phyloP scores from a whole-genome alignment of 176 grass and related monocot genomes.

The Raddia guianensis region DNA sequence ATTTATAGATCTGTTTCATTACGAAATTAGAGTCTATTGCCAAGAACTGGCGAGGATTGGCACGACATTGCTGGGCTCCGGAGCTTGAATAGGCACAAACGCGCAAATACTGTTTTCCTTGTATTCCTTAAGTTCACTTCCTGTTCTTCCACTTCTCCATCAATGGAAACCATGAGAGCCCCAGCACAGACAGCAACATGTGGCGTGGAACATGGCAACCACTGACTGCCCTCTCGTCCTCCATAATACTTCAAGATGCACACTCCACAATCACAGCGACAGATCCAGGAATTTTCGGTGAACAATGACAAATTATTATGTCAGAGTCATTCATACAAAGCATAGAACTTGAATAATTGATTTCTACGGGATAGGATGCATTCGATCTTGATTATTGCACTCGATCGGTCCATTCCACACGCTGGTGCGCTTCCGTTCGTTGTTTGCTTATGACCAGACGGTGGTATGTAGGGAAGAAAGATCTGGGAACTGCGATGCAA shows the following conservation, averaged over 20 bases:
- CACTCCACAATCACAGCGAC: not conserved
- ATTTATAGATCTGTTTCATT: no score
- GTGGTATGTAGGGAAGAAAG: slow-evolving; percentile 15
- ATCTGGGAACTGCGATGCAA: not conserved
- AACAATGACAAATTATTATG: not conserved
- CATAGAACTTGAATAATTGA: not conserved
- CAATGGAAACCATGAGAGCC: not conserved
- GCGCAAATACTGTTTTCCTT: not conserved
- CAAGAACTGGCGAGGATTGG: not conserved
- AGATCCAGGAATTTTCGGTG: not conserved
- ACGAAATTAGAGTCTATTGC: not conserved
- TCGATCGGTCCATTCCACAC: not conserved
- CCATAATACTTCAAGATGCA: not conserved
- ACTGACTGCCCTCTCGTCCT: not conserved
- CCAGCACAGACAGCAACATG: not conserved
- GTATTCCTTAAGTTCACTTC: not conserved
- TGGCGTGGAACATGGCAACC: not conserved
- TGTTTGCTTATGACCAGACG: slow-evolving; percentile 23
- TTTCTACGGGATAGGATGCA: not conserved
- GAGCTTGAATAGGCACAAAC: not conserved
- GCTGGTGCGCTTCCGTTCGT: not conserved
- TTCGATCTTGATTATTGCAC: not conserved
- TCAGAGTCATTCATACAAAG: not conserved
- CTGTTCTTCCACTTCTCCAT: not conserved
- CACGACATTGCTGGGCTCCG: not conserved